Evolutionary conservation across 306 rosid genomes (phyloP).

Genomic region (Pterocarpus santalinus): DNA sequence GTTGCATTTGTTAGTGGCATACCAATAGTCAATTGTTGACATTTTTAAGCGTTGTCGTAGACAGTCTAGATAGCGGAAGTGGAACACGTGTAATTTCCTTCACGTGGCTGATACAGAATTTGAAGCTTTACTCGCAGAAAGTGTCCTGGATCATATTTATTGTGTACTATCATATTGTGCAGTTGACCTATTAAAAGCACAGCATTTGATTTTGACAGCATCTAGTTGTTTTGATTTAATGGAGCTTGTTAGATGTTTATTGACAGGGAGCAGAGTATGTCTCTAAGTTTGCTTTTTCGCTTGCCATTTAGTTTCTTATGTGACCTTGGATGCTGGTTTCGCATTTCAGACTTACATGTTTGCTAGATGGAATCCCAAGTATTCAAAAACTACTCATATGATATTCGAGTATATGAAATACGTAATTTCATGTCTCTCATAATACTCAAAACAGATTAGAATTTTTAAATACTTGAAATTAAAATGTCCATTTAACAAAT

Average conservation of each 20-base stretch:
- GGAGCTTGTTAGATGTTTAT: neutral
- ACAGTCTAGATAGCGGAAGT: neutral
- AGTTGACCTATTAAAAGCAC: neutral
- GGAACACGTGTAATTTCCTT: constrained; percentile 10
- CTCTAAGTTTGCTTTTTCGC: neutral
- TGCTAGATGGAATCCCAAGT: too few species aligned
- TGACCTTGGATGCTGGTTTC: neutral
- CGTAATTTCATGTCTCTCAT: too few species aligned
- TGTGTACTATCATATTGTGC: constrained; percentile 1
- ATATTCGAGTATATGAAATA: too few species aligned
- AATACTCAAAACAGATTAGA: too few species aligned
- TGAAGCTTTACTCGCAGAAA: constrained; percentile 8
- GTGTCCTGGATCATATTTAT: constrained; percentile 3
- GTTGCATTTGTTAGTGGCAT: constrained; percentile 28
- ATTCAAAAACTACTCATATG: too few species aligned
- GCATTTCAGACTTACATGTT: too few species aligned
- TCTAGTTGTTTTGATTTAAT: neutral
- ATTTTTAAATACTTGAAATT: too few species aligned
- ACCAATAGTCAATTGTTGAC: constrained; percentile 8
- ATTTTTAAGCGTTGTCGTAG: constrained; percentile 9
- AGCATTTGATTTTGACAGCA: neutral
- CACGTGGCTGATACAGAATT: constrained; percentile 6
- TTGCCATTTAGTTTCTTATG: neutral
- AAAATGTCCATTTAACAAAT: too few species aligned
- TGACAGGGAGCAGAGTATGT: neutral